phyloP scores from a whole-genome alignment of 345 rosid genomes.

The Hibiscus mutabilis region DNA sequence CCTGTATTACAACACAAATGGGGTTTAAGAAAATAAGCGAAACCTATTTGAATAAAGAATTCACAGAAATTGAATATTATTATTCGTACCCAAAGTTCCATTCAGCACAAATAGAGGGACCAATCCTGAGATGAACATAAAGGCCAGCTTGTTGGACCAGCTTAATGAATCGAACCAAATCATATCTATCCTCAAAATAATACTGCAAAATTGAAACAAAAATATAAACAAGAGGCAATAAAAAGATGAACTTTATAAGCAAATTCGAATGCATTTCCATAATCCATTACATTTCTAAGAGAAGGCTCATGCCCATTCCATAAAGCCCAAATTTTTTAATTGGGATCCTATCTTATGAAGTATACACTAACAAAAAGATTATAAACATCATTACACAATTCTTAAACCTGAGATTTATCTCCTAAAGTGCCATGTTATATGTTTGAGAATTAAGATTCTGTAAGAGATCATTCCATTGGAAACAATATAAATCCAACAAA shows the following conservation, averaged over 20 bases:
- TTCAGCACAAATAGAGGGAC: conserved; percentile 93
- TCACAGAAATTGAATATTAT: neutral
- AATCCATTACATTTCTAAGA: conserved; percentile 49
- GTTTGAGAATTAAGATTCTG: neutral
- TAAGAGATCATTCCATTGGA: neutral
- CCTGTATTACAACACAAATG: neutral
- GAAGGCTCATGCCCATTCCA: conserved; percentile 98
- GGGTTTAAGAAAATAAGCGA: neutral
- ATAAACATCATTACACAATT: neutral
- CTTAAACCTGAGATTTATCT: neutral
- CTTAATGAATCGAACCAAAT: conserved; percentile 78
- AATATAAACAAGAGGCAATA: neutral
- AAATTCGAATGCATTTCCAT: neutral
- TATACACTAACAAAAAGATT: neutral
- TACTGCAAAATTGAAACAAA: conserved; percentile 7
- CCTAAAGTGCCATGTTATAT: neutral
- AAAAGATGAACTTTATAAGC: neutral
- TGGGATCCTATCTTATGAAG: neutral
- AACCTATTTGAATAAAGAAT: neutral
- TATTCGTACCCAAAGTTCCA: conserved; percentile 91
- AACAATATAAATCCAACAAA: too few species aligned
- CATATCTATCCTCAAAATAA: conserved; percentile 76
- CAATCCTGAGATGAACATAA: conserved; percentile 84
- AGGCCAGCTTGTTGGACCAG: conserved; percentile 87
- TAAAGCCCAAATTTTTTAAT: conserved; percentile 19